Conservation (phyloP, 306 rosid genomes). For the Corylus heterophylla region DNA sequence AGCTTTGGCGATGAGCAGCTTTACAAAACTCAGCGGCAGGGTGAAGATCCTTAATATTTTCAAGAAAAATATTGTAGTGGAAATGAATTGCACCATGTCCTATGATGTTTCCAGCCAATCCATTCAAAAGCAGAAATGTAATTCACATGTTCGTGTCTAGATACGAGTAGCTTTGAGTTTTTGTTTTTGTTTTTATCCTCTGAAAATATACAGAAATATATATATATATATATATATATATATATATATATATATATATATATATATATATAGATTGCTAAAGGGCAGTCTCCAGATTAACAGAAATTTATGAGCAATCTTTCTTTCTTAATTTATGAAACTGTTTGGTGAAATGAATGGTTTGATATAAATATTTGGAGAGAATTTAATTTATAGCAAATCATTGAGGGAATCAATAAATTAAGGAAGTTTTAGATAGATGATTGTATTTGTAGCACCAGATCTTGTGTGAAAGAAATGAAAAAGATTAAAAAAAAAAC, state of each 20-base stretch:
- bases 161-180: neutral
- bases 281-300: neutral
- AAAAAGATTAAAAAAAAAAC: no score
- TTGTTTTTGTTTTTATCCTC: neutral
- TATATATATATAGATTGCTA: neutral
- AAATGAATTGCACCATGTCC: constrained; percentile 32
- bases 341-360: no score
- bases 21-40: constrained; percentile 32
- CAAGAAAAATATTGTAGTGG: constrained; percentile 34
- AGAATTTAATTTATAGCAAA: no score
- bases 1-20: constrained; percentile 29
- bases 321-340: neutral
- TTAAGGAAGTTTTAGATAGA: no score
- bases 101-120: constrained; percentile 10
- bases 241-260: no score
- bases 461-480: no score
- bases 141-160: constrained; percentile 15
- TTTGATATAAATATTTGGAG: no score
- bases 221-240: neutral
- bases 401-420: no score
- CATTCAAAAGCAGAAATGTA: constrained; percentile 25
- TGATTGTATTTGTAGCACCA: no score
- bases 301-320: neutral
- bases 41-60: constrained; percentile 31
- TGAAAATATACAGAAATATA: neutral